Evolutionary conservation across 495 filamentous ascomycete species (phyloP).

Genomic region (Copromyces sp.): DNA sequence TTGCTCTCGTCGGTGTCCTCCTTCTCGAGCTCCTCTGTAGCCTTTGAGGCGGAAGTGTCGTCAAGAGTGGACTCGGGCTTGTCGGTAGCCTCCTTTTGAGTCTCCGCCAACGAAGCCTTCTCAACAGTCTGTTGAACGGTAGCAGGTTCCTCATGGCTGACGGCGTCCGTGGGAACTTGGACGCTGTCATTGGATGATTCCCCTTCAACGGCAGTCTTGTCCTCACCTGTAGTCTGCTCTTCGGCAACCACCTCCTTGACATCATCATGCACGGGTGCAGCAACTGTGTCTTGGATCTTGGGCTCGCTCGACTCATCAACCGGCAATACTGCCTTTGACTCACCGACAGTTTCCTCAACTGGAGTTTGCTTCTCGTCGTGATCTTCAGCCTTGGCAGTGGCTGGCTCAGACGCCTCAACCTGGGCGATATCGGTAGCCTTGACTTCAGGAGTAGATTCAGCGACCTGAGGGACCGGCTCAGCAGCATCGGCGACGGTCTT

Average conservation of each 20-base stretch:
- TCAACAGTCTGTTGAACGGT: not conserved
- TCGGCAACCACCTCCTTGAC: not conserved
- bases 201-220: slow-evolving; percentile 1
- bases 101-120: not conserved
- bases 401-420: not conserved
- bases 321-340: not conserved
- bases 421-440: slow-evolving; percentile 2
- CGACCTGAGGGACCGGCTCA: not conserved
- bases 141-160: not conserved
- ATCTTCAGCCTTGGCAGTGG: not conserved
- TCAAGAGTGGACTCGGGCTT: slow-evolving; percentile 4
- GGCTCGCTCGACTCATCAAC: slow-evolving; percentile 1
- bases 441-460: slow-evolving; percentile 8
- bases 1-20: not conserved
- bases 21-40: slow-evolving; percentile 2
- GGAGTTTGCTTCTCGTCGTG: slow-evolving; percentile 1
- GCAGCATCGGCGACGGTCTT: slow-evolving; percentile 1
- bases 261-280: not conserved
- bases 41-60: slow-evolving; percentile 2
- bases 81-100: slow-evolving; percentile 4
- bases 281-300: slow-evolving; percentile 2
- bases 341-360: slow-evolving; percentile 4
- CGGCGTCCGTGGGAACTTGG: not conserved
- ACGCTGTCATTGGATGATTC: not conserved
- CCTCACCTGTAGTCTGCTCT: slow-evolving; percentile 1